phyloP scores from a whole-genome alignment of 1,284 basidiomycete genomes.

The Moesziomyces globuligerus region DNA sequence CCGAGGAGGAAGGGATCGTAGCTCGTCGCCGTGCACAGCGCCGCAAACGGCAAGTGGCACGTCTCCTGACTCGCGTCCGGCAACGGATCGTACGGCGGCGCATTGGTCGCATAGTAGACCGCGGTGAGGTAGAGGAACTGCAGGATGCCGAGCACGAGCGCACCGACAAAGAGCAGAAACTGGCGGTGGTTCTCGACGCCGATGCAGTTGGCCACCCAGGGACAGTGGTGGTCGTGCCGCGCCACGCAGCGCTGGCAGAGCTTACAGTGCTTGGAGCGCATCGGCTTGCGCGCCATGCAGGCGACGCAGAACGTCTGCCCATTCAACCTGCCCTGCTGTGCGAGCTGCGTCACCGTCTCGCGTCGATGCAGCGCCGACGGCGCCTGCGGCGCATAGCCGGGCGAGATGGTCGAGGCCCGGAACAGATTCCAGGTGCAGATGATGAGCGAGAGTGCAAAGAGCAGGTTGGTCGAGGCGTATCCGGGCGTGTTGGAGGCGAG shows the following conservation, averaged over 20 bases:
- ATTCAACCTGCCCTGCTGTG: slow-evolving; percentile 85
- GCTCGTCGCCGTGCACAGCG: slow-evolving; percentile 73
- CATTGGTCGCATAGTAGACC: slow-evolving; percentile 63
- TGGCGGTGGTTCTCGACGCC: slow-evolving; percentile 95
- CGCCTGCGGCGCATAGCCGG: slow-evolving; percentile 86
- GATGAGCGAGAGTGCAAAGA: slow-evolving; percentile 77
- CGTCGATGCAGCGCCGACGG: slow-evolving; percentile 46
- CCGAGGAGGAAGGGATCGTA: slow-evolving; percentile 85
- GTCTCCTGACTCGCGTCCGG: slow-evolving; percentile 57
- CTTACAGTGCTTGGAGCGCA: slow-evolving; percentile 94
- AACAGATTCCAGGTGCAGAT: slow-evolving; percentile 89
- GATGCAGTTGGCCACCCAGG: slow-evolving; percentile 99
- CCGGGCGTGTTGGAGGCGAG: slow-evolving; percentile 68
- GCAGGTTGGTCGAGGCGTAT: slow-evolving; percentile 78
- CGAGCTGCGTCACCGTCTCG: slow-evolving; percentile 70
- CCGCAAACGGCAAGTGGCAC: slow-evolving; percentile 75
- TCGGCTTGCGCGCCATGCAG: slow-evolving; percentile 91
- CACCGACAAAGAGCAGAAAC: slow-evolving; percentile 87
- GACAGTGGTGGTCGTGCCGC: slow-evolving; percentile 76
- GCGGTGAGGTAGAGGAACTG: slow-evolving; percentile 84
- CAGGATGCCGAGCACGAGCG: slow-evolving; percentile 82
- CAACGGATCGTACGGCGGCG: slow-evolving; percentile 44
- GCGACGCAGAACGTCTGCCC: slow-evolving; percentile 95
- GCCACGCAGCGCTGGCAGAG: slow-evolving; percentile 89
- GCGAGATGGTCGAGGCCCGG: slow-evolving; percentile 85